A percentile compares a stretch with the other conserved stretches of the same genome.
These are phyloP conservation scores for Fusarium drepaniforme DNA, from an alignment of 2,329 filamentous ascomycete species.

Conservation along the genomic window DNA sequence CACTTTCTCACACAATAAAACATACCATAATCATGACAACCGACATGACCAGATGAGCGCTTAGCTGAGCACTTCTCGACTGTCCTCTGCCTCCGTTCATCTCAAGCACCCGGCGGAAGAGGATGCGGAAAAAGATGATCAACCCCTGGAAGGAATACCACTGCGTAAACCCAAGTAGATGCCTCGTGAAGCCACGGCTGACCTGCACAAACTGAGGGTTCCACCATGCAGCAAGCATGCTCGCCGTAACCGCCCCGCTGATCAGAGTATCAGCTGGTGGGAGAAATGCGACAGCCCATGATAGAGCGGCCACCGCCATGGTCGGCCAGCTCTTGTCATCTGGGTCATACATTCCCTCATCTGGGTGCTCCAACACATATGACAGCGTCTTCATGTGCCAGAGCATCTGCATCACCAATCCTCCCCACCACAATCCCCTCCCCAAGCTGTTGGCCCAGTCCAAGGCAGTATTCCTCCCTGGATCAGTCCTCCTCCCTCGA, in stretches of 20 bases:
- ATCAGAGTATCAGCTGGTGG: conserved; percentile 57
- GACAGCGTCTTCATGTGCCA: conserved; percentile 61
- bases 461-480: conserved; percentile 51
- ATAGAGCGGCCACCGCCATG: conserved; percentile 24
- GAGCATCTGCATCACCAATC: conserved; percentile 58
- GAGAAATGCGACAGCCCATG: conserved; percentile 45
- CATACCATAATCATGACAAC: conserved; percentile 67
- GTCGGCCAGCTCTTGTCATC: conserved; percentile 43
- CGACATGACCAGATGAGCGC: conserved; percentile 68
- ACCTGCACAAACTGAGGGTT: conserved; percentile 75
- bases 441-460: conserved; percentile 59
- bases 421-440: conserved; percentile 62
- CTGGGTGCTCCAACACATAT: conserved; percentile 41
- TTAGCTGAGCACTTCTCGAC: conserved; percentile 56
- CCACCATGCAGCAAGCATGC: conserved; percentile 72
- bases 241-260: conserved; percentile 61
- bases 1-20: conserved; percentile 1
- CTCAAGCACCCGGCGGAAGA: conserved; percentile 59
- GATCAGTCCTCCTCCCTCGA: conserved; percentile 50
- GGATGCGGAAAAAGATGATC: conserved; percentile 66
- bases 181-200: conserved; percentile 69
- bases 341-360: conserved; percentile 50
- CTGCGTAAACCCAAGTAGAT: conserved; percentile 69
- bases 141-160: conserved; percentile 77
- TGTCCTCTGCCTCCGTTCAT: conserved; percentile 54